Conservation (phyloP, 2,329 filamentous ascomycete species). For the Diaporthe longicolla region DNA sequence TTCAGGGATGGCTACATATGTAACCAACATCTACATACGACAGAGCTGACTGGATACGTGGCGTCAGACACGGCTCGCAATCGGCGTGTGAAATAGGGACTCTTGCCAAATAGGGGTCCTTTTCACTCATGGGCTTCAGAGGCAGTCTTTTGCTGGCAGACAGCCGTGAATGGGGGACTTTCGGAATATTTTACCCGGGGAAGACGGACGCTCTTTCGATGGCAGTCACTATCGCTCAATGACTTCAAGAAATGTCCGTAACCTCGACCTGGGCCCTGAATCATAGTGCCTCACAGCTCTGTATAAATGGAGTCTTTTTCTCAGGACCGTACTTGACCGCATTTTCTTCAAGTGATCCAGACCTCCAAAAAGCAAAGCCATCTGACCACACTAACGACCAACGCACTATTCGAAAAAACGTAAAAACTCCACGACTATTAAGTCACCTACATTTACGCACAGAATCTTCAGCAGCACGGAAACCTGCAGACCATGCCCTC, state of each 20-base stretch:
- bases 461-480: background rate
- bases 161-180: background rate
- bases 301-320: background rate
- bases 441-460: background rate
- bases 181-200: too few relatives aligned
- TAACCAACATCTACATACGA: background rate
- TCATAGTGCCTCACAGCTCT: background rate
- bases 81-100: background rate
- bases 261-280: background rate
- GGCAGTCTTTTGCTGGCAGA: background rate
- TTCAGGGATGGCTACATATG: background rate
- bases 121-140: background rate
- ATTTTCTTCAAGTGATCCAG: too few relatives aligned
- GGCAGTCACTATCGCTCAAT: too few relatives aligned
- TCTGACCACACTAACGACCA: too few relatives aligned
- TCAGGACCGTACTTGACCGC: background rate
- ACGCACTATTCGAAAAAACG: background rate
- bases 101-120: accelerated
- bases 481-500: background rate
- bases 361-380: background rate
- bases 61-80: background rate
- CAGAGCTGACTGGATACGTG: background rate
- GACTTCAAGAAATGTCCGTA: background rate
- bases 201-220: background rate
- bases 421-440: background rate